Percentiles rank a stretch among this genome's conserved stretches.
Conservation (phyloP, 768 basidiomycete species). For the Royoungia palumana region DNA sequence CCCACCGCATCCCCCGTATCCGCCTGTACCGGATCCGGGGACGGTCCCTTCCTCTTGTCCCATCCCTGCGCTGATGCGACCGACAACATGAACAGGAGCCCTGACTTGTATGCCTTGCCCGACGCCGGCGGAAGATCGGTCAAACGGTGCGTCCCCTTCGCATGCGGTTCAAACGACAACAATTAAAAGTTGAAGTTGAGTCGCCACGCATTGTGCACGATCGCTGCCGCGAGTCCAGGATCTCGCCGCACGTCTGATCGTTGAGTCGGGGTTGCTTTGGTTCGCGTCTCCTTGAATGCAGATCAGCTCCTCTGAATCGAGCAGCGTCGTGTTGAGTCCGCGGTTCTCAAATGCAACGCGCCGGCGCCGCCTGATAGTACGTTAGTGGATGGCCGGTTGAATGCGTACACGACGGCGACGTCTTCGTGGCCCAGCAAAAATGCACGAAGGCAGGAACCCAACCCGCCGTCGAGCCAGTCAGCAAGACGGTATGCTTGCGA, state of each 20-base stretch:
- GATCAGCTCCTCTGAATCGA: constrained; percentile 25
- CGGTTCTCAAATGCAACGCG: constrained; percentile 20
- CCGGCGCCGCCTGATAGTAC: constrained; percentile 15
- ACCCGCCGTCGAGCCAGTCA: constrained; percentile 34
- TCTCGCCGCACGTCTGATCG: constrained; percentile 10
- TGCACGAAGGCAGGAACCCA: constrained; percentile 36
- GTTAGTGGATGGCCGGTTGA: constrained; percentile 25
- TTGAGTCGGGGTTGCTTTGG: constrained; percentile 20
- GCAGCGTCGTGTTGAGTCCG: constrained; percentile 23
- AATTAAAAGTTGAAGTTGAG: constrained; percentile 51
- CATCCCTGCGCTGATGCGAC: constrained; percentile 27
- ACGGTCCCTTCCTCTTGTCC: constrained; percentile 11
- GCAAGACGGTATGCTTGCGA: constrained; percentile 28
- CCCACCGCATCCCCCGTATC: too few relatives aligned
- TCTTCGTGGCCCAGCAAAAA: constrained; percentile 26
- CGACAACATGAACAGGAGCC: constrained; percentile 42
- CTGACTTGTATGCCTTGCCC: constrained; percentile 21
- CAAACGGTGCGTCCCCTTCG: constrained; percentile 38
- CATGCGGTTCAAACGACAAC: constrained; percentile 48
- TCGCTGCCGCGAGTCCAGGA: constrained; percentile 29
- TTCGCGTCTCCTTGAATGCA: constrained; percentile 29
- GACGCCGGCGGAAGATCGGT: constrained; percentile 29
- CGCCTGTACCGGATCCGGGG: too few relatives aligned
- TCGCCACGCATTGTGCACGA: constrained; percentile 49
- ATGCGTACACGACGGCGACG: constrained; percentile 27